Evolutionary conservation across 768 basidiomycete species (phyloP).

Genomic region (Russula compacta): DNA sequence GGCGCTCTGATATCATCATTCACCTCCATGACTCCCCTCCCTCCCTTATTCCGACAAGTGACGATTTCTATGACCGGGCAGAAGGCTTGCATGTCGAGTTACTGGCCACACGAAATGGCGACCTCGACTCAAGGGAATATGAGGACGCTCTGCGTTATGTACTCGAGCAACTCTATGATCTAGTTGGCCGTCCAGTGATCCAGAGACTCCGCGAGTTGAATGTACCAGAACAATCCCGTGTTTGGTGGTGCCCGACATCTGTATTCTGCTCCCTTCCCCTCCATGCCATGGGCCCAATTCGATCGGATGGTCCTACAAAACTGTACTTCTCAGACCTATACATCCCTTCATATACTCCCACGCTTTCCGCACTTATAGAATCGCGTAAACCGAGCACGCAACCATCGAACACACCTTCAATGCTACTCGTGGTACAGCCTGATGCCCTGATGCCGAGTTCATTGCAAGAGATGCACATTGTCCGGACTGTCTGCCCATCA

Average conservation of each 20-base stretch:
- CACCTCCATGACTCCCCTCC: no score
- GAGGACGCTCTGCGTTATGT: not conserved
- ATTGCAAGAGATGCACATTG: not conserved
- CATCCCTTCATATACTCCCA: not conserved
- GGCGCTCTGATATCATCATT: no score
- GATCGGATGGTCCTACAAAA: not conserved
- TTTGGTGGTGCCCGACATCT: not conserved
- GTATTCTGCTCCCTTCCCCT: not conserved
- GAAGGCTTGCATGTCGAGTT: no score
- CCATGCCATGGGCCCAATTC: not conserved
- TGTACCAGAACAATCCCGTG: not conserved
- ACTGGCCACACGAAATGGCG: no score
- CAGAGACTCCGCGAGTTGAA: not conserved
- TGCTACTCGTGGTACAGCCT: not conserved
- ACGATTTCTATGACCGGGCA: no score
- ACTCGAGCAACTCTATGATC: not conserved
- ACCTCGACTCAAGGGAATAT: not conserved
- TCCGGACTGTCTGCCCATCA: not conserved
- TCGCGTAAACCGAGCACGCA: conserved; percentile 20
- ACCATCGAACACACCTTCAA: conserved; percentile 5
- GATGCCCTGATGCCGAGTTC: not conserved
- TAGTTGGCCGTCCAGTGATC: not conserved
- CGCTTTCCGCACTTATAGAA: not conserved
- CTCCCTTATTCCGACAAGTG: no score
- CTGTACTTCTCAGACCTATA: not conserved